Evolutionary conservation across 1,139 yeast genomes (phyloP), one percentile per base, ranked within the genome.

Genomic region (Scheffersomyces titani): DNA sequence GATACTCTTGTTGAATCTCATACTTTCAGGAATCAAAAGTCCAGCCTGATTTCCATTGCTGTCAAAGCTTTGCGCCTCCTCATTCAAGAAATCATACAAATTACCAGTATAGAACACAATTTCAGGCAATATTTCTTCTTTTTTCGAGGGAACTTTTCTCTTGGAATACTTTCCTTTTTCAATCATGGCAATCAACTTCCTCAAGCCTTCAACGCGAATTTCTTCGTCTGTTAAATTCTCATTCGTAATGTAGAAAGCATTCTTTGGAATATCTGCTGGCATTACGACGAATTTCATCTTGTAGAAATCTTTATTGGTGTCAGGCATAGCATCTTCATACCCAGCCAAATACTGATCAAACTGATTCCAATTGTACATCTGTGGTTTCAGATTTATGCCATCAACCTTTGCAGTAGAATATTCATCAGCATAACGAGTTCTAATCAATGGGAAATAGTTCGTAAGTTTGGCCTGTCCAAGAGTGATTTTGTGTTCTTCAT

Each of bases 311-410:
- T 82, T 83, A 54, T 83, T 78, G n/a, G 80, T 82, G 47, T 85
- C 80, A 24, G 84, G 81, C 65, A 82, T 76, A 1, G 86, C 83
- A 65, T 91, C 97, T 47, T 89, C 92, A 70, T 89, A 91, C 0
- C 99, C 99, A 1, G 98, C 97, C 22, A 94, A 72, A 24, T 85
- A 82, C 68, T 92, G 98, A 73, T 96, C 99, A 60, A 92, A 80
- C 61, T 88, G 89, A 65, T 93, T 93, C 99, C 99, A 96, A 61
- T 93, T 92, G 60, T 86, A 84, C 19, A 80, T 77, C 50, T 84
- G 74, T 1, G 90, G 82, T 51, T 78, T 77, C 4, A 77, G 78
- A 55, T 83, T 82, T 19, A 84, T 75, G 3, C 87, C 84, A 61
- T 86, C 87, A 7, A 88, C 81, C 57, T 76, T 77, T 0, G 91